Evolutionary conservation across 768 basidiomycete genomes (phyloP).

Genomic region (Mycena maculata): DNA sequence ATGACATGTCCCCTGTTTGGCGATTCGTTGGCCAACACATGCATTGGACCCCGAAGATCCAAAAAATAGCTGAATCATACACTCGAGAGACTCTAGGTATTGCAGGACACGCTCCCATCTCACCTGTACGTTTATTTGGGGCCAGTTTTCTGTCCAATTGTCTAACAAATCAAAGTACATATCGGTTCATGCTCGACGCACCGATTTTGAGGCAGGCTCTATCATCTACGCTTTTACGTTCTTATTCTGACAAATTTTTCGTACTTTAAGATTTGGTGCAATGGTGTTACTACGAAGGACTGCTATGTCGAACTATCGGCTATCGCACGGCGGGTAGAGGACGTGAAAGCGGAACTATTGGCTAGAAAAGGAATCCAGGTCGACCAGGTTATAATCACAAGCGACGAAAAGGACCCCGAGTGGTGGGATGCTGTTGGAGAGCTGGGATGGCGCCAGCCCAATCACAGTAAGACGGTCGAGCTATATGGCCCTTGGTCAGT

Average conservation of each 20-base stretch:
- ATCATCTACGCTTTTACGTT: too few relatives aligned
- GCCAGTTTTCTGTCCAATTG: not conserved
- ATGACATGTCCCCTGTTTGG: slow-evolving; percentile 49
- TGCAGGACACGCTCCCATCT: slow-evolving; percentile 34
- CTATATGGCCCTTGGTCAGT: slow-evolving; percentile 47
- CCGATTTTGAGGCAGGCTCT: slow-evolving; percentile 44
- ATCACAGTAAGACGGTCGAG: slow-evolving; percentile 45
- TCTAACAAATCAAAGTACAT: slow-evolving; percentile 42
- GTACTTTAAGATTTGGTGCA: slow-evolving; percentile 36
- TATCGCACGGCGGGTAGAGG: slow-evolving; percentile 43
- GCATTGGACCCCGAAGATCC: slow-evolving; percentile 41
- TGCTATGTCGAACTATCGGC: slow-evolving; percentile 47
- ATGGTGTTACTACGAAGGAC: slow-evolving; percentile 37
- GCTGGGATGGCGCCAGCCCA: slow-evolving; percentile 46
- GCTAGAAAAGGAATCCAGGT: slow-evolving; percentile 39
- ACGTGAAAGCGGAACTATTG: slow-evolving; percentile 44
- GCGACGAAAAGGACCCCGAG: slow-evolving; percentile 49
- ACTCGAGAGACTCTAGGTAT: slow-evolving; percentile 39
- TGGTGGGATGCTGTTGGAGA: slow-evolving; percentile 49
- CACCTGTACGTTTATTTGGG: slow-evolving; percentile 20
- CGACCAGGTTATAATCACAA: slow-evolving; percentile 51
- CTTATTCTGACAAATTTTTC: too few relatives aligned
- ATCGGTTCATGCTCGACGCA: slow-evolving; percentile 49
- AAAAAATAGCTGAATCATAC: slow-evolving; percentile 40
- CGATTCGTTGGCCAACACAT: slow-evolving; percentile 46